These are phyloP conservation scores for Phallus indusiatus DNA, from an alignment of 768 basidiomycete genomes.

Conservation along the genomic window DNA sequence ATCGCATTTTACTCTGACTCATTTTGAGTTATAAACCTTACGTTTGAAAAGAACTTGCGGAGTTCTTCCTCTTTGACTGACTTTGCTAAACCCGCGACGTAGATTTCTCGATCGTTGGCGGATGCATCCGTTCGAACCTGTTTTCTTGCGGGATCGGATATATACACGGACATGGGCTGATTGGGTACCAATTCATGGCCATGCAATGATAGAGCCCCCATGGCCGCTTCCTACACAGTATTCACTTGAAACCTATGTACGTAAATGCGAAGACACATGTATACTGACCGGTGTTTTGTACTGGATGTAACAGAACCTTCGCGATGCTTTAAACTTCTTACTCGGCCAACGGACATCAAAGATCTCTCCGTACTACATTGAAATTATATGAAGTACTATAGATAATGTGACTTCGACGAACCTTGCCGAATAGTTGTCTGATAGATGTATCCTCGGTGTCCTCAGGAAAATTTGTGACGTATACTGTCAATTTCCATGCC, in stretches of 20 bases:
- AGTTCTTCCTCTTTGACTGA: constrained; percentile 73
- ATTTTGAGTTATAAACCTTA: constrained; percentile 27
- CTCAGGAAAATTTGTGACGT: constrained; percentile 93
- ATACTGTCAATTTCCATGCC: constrained; percentile 90
- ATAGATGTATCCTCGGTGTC: constrained; percentile 68
- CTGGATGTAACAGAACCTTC: constrained; percentile 93
- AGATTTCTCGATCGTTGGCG: constrained; percentile 76
- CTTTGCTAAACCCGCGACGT: constrained; percentile 77
- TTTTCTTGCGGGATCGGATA: constrained; percentile 86
- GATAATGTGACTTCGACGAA: constrained; percentile 23
- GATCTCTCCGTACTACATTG: constrained; percentile 69
- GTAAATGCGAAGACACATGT: not conserved
- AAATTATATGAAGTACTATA: not conserved
- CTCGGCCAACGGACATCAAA: constrained; percentile 98
- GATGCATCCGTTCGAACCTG: constrained; percentile 85
- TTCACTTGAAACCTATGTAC: not conserved
- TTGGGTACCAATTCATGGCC: constrained; percentile 65
- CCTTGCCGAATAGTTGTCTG: constrained; percentile 69
- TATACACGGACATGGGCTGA: constrained; percentile 60
- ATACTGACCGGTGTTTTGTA: constrained; percentile 69
- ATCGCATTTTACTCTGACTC: not conserved
- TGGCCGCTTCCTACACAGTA: constrained; percentile 37
- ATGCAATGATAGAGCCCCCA: constrained; percentile 72
- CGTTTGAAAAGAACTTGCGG: constrained; percentile 66
- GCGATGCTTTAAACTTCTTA: constrained; percentile 85